A percentile compares a stretch with the other conserved stretches of the same genome.
Evolutionary conservation across 2,329 filamentous ascomycete genomes (phyloP).

Genomic region (Aspergillus transmontanensis): DNA sequence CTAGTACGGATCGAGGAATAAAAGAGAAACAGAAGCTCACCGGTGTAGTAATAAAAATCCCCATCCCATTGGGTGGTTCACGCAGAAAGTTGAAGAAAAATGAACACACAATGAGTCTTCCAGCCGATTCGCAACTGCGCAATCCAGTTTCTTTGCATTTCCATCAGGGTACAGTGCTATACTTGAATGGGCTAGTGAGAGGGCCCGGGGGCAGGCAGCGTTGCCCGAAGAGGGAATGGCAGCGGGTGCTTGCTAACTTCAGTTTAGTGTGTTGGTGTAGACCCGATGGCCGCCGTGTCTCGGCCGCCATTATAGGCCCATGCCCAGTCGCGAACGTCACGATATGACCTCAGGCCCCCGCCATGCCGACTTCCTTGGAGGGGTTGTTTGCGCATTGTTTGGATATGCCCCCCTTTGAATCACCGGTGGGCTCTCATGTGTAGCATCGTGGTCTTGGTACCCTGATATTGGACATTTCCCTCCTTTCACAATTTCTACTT

Average conservation of each 20-base stretch:
- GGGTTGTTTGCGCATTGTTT: neutral
- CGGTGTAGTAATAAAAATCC: neutral
- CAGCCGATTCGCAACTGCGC: neutral
- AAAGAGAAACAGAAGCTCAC: neutral
- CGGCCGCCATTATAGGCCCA: slow-evolving; percentile 3
- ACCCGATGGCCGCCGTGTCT: slow-evolving; percentile 15
- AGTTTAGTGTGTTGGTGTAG: slow-evolving; percentile 15
- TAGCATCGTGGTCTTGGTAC: slow-evolving; percentile 4
- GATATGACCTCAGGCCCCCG: slow-evolving; percentile 22
- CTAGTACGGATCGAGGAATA: too few relatives aligned
- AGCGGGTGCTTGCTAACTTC: slow-evolving; percentile 13
- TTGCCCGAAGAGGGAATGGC: slow-evolving; percentile 5
- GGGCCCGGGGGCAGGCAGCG: neutral
- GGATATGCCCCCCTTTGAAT: slow-evolving; percentile 2
- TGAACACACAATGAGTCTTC: neutral
- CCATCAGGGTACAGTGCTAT: neutral
- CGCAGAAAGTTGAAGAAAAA: neutral
- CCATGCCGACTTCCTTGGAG: slow-evolving; percentile 1
- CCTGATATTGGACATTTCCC: neutral
- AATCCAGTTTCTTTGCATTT: neutral
- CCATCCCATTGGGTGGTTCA: neutral
- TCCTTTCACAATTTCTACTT: slow-evolving; percentile 4
- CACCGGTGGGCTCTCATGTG: slow-evolving; percentile 1
- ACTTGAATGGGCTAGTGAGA: neutral
- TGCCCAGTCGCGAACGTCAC: slow-evolving; percentile 21